Base-by-base conservation (phyloP, 768 basidiomycete genomes). In the Boletus sp. region DNA sequence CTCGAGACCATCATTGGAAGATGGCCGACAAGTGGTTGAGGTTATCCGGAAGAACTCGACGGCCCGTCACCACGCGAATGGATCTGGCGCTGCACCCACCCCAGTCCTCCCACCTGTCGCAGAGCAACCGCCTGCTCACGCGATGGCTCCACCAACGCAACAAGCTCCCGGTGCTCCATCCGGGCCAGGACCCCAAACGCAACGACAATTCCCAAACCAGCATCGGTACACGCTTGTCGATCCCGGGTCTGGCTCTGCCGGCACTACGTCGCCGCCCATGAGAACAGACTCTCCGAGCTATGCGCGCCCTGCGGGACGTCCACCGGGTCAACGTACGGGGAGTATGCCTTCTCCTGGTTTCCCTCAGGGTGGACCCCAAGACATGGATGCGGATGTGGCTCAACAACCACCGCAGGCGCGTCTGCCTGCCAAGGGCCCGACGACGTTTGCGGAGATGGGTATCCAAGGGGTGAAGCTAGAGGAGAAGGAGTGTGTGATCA, bases 361-460 rank as follows among this genome's bases (percentile, higher is more conserved):
- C 5, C 47, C 59, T 8, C 56, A 57, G 32, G 54, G 47, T 25
- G 32, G 44, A 41, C 53, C 52, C 0, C 51, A 34, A 15, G 53
- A 47, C 13, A 1, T 19, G 7, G 41, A 41, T 23, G 53, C 40
- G 13, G 43, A 29, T 1, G 32, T 4, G 17, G 27, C 43, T 15
- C 68, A 56, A 40, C 63, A 52, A 32, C 59, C 46, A 2, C 38
- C 55, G 33, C 17, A 46, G 25, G 48, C 42, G 34, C 63, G 60
- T 8, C 35, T 43, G 10, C 29, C 59, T 14, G 47, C 23, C 30
- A 73, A 64, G 50, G 79, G 84, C 1, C 82, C 89, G 1, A 78
- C 85, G 64, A 94, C 93, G 41, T 95, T 97, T 73, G 89, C 87
- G 21, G 93, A 96, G 77, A 94, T 97, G 93, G 94, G 94, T 0